Conservation (phyloP, 768 basidiomycete genomes). For the Lactarius sp. region DNA sequence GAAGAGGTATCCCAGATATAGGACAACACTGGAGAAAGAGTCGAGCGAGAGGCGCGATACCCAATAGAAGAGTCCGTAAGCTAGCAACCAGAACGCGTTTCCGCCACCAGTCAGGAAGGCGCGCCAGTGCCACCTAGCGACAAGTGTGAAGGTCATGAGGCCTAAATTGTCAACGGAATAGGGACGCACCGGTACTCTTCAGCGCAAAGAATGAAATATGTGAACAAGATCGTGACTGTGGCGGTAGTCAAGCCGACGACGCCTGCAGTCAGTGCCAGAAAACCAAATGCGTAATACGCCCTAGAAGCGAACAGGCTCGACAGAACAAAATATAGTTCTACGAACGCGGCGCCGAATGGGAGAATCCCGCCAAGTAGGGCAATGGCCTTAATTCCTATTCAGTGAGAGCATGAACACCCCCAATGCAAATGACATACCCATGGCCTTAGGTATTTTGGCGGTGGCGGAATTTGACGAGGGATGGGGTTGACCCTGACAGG, state of each 20-base stretch:
- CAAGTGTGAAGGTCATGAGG: constrained; percentile 9
- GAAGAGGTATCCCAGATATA: constrained; percentile 89
- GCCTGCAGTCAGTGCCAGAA: constrained; percentile 79
- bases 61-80: constrained; percentile 89
- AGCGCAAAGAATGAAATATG: constrained; percentile 88
- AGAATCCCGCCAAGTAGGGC: constrained; percentile 84
- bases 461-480: constrained; percentile 91
- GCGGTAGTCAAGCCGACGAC: constrained; percentile 85
- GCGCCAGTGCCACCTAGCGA: constrained; percentile 89
- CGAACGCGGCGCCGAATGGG: constrained; percentile 93
- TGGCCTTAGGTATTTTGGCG: constrained; percentile 76
- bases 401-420: background rate
- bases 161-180: background rate
- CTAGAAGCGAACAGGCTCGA: constrained; percentile 88
- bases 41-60: constrained; percentile 79
- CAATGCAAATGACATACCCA: constrained; percentile 48
- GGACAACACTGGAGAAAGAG: constrained; percentile 70
- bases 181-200: constrained; percentile 80
- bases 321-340: constrained; percentile 90
- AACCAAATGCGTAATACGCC: constrained; percentile 95
- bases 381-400: constrained; percentile 42
- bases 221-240: constrained; percentile 83
- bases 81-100: constrained; percentile 85
- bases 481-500: constrained; percentile 90
- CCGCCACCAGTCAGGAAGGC: constrained; percentile 90